Conservation (phyloP, 2,329 filamentous ascomycete genomes). For the Aquanectria penicillioides region DNA sequence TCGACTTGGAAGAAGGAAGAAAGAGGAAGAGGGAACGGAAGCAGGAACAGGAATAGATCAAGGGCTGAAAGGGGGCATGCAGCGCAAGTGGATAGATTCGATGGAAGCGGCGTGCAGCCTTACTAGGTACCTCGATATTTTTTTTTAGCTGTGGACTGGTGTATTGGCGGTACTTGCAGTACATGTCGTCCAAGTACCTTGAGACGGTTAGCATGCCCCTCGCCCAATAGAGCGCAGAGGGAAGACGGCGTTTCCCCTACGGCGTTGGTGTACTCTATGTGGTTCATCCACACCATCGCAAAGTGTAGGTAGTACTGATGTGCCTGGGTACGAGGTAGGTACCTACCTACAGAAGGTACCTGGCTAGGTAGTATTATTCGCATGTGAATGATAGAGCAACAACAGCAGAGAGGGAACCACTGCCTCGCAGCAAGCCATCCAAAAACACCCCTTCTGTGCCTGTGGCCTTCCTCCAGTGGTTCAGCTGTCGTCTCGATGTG, state of each 20-base stretch:
- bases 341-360: neutral
- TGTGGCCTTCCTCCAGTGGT: neutral
- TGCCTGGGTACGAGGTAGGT: too few relatives aligned
- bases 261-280: too few relatives aligned
- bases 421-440: neutral
- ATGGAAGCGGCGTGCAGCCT: conserved; percentile 15
- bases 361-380: too few relatives aligned
- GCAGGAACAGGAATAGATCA: conserved; percentile 4
- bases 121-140: conserved; percentile 9
- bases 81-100: neutral
- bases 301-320: too few relatives aligned
- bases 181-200: neutral
- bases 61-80: conserved; percentile 14
- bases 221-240: neutral
- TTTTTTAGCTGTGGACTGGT: conserved; percentile 7
- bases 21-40: neutral
- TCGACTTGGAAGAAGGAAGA: neutral
- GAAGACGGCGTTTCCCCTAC: too few relatives aligned
- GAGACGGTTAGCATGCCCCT: too few relatives aligned
- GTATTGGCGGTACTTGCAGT: neutral
- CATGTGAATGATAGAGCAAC: too few relatives aligned
- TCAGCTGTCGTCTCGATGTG: neutral
- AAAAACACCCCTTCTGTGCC: neutral
- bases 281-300: too few relatives aligned
- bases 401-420: neutral